These are phyloP conservation scores for Tetrapisispora iriomotensis DNA, from an alignment of 805 yeast genomes.

Conservation along the genomic window DNA sequence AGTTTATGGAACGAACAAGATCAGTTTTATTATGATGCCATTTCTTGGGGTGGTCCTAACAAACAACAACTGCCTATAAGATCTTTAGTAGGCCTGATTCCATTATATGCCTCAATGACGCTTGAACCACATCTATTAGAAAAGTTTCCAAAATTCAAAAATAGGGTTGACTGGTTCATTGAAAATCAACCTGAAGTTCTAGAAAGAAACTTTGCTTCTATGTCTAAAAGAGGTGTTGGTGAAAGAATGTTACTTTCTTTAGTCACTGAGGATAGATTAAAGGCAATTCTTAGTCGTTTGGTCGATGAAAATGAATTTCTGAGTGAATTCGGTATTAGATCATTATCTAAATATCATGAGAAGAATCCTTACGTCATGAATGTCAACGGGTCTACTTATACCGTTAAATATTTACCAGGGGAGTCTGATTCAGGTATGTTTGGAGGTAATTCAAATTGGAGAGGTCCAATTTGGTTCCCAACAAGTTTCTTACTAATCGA, in stretches of 20 bases:
- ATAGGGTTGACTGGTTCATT: conserved; percentile 76
- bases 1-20: conserved; percentile 87
- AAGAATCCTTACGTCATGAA: conserved; percentile 76
- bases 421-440: conserved; percentile 88
- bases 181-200: conserved; percentile 60
- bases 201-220: conserved; percentile 76
- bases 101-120: conserved; percentile 80
- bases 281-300: conserved; percentile 67
- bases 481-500: conserved; percentile 79
- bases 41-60: conserved; percentile 64
- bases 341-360: conserved; percentile 78
- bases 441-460: conserved; percentile 96
- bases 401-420: conserved; percentile 71
- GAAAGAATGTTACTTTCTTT: conserved; percentile 71
- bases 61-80: conserved; percentile 71
- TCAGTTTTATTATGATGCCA: conserved; percentile 83
- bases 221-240: conserved; percentile 70
- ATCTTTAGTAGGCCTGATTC: conserved; percentile 85
- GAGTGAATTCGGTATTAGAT: conserved; percentile 77
- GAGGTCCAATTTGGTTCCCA: conserved; percentile 97
- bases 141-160: conserved; percentile 71
- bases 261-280: conserved; percentile 70
- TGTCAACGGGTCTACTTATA: conserved; percentile 64
- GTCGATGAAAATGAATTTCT: conserved; percentile 80
- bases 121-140: conserved; percentile 75